phyloP scores from a whole-genome alignment of 2,329 filamentous ascomycete genomes.

The Colletotrichum sp. region DNA sequence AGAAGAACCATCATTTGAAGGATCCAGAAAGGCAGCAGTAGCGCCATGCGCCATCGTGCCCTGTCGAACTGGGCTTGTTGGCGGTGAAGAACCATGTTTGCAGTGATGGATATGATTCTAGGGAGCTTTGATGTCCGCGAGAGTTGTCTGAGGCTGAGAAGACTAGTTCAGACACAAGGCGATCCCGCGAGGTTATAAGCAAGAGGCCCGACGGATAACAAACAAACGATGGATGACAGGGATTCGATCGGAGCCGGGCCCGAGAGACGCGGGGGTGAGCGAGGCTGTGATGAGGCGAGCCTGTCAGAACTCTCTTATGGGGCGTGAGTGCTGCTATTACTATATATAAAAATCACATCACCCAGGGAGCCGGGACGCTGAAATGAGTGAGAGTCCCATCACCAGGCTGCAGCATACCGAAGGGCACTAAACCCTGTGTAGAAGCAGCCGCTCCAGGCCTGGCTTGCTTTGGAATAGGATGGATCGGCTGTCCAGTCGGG shows the following conservation, averaged over 20 bases:
- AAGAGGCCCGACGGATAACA: not conserved
- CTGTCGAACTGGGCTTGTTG: slow-evolving; percentile 58
- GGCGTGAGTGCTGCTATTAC: not conserved
- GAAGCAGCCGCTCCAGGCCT: not conserved
- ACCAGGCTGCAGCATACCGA: slow-evolving; percentile 18
- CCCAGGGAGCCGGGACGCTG: slow-evolving; percentile 2
- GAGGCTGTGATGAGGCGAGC: slow-evolving; percentile 16
- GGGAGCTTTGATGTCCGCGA: not conserved
- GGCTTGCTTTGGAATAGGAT: not conserved
- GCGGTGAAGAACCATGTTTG: slow-evolving; percentile 47
- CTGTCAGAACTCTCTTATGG: slow-evolving; percentile 7
- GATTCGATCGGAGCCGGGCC: slow-evolving; percentile 1
- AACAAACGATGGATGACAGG: slow-evolving; percentile 1
- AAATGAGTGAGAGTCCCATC: not conserved
- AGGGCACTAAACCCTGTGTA: not conserved
- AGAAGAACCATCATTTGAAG: slow-evolving; percentile 52
- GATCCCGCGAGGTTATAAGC: slow-evolving; percentile 6
- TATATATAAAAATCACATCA: slow-evolving; percentile 20
- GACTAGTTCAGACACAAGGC: not conserved
- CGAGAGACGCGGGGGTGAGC: slow-evolving; percentile 12
- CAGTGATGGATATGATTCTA: not conserved
- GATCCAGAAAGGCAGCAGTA: slow-evolving; percentile 57
- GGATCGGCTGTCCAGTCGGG: not conserved
- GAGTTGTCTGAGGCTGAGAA: slow-evolving; percentile 4
- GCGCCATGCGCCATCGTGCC: slow-evolving; percentile 52